These are phyloP conservation scores for Myxozyma udenii DNA, from an alignment of 805 yeast genomes.

Conservation along the genomic window DNA sequence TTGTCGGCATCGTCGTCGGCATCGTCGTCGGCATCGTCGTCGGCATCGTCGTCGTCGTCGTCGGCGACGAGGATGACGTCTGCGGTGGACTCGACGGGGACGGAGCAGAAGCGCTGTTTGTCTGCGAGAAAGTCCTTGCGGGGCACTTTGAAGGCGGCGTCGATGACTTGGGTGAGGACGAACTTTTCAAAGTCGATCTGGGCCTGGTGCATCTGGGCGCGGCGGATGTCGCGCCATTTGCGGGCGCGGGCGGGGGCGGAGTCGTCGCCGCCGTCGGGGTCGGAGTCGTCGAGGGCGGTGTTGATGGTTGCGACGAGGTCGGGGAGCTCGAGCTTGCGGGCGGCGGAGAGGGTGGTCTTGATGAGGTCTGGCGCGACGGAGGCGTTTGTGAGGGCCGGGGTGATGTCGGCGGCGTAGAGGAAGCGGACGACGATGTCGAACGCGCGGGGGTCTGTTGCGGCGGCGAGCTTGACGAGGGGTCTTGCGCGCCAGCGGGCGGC, in stretches of 20 bases:
- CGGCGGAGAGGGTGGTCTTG: constrained; percentile 36
- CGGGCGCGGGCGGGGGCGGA: constrained; percentile 27
- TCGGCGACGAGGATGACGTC: constrained; percentile 21
- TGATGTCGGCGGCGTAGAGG: constrained; percentile 43
- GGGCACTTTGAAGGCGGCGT: background rate
- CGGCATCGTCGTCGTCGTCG: constrained; percentile 7
- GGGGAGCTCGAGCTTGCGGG: constrained; percentile 39
- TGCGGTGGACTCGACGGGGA: constrained; percentile 29
- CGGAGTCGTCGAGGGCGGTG: constrained; percentile 37
- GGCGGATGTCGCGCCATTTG: constrained; percentile 38
- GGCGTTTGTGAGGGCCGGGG: constrained; percentile 36
- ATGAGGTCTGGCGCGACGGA: constrained; percentile 5
- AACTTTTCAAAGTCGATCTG: constrained; percentile 33
- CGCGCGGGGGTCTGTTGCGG: constrained; percentile 32
- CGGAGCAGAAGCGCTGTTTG: background rate
- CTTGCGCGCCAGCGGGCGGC: constrained; percentile 33
- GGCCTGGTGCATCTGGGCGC: constrained; percentile 38
- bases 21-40: constrained; percentile 18
- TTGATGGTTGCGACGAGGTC: constrained; percentile 43
- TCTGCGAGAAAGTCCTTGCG: background rate
- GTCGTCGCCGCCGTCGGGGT: constrained; percentile 34
- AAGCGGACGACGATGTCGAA: constrained; percentile 37
- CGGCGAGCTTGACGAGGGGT: constrained; percentile 29
- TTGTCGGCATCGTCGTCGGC: constrained; percentile 16
- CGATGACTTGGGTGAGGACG: constrained; percentile 36